Evolutionary conservation across 75 land plant genomes (phyloP).

Genomic region (Pinus tabuliformis): DNA sequence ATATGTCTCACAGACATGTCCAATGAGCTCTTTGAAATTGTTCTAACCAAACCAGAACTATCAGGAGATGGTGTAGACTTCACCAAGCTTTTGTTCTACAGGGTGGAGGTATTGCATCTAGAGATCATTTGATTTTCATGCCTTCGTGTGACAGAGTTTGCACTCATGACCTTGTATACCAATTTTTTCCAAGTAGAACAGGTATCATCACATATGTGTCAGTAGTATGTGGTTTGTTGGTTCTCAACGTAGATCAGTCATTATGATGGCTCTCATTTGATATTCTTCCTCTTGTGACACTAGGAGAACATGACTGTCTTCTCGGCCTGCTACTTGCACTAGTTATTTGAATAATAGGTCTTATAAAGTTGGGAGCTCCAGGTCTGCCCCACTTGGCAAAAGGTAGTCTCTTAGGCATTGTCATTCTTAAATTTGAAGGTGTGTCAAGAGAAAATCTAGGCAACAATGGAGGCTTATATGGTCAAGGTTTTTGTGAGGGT

Average conservation of each 20-base stretch:
- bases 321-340: conserved; percentile 24
- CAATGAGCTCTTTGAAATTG: conserved; percentile 67
- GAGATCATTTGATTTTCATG: conserved; percentile 34
- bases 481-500: conserved; percentile 50
- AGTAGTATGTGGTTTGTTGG: conserved; percentile 13
- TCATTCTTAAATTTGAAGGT: conserved; percentile 63
- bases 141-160: conserved; percentile 44
- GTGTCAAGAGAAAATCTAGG: conserved; percentile 65
- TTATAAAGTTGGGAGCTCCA: conserved; percentile 30
- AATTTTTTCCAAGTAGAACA: conserved; percentile 59
- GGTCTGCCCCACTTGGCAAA: conserved; percentile 68
- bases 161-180: conserved; percentile 64
- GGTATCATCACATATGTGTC: conserved; percentile 30
- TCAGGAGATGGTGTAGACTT: conserved; percentile 44
- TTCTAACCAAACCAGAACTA: conserved; percentile 68
- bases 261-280: conserved; percentile 20
- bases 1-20: conserved; percentile 86
- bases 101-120: conserved; percentile 4
- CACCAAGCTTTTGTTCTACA: conserved; percentile 3
- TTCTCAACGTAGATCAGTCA: conserved; percentile 17
- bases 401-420: conserved; percentile 50
- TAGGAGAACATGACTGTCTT: conserved; percentile 65
- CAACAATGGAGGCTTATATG: conserved; percentile 45
- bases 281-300: conserved; percentile 36
- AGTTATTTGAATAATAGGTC: conserved; percentile 26